Base-by-base conservation (phyloP, 768 basidiomycete genomes). In the Pisolithus microcarpus region DNA sequence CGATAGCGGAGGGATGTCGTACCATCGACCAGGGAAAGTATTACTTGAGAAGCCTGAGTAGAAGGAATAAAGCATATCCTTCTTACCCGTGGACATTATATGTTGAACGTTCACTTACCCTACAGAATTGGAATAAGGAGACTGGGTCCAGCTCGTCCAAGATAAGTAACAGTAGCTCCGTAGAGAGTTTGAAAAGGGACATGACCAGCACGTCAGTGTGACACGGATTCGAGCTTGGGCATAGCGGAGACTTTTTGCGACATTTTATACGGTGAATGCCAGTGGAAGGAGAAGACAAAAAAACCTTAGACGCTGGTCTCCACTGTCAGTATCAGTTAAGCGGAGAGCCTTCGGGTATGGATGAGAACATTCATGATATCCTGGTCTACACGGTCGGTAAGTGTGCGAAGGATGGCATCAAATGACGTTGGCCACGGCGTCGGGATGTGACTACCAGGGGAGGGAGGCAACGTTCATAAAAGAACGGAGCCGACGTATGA, bases 151-250 rank as follows among this genome's bases (percentile, higher is more conserved):
- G 67, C 40, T 69, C 65, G 40, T 69, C 67, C 47, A 67, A 52
- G 49, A 67, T 64, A 34, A 60, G 56, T 31, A 67, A 50, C 51
- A 65, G 52, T 39, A 67, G 56, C 28, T 67, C 65, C 50, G 54
- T 43, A 34, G 65, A 56, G 53, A 67, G 67, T n/a, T 46, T 56
- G 54, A 67, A 65, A 60, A 67, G 52, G 45, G 67, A 59, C 65
- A 67, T 67, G 67, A 59, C 67, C 58, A 62, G 67, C 67, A 67
- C 67, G 61, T 61, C 59, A 58, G 59, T 51, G 54, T 57, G 56
- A 43, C 34, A 34, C 5, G 11, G 9, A n/a, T n/a, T 16, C 24
- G 56, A 46, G 56, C 52, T 51, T 60, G 50, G 57, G 51, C 30
- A 48, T 38, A 46, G 49, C 38, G 49, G 45, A 39, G 47, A 40